Base-by-base conservation (phyloP, 768 basidiomycete genomes). In the Gloeophyllum trabeum region DNA sequence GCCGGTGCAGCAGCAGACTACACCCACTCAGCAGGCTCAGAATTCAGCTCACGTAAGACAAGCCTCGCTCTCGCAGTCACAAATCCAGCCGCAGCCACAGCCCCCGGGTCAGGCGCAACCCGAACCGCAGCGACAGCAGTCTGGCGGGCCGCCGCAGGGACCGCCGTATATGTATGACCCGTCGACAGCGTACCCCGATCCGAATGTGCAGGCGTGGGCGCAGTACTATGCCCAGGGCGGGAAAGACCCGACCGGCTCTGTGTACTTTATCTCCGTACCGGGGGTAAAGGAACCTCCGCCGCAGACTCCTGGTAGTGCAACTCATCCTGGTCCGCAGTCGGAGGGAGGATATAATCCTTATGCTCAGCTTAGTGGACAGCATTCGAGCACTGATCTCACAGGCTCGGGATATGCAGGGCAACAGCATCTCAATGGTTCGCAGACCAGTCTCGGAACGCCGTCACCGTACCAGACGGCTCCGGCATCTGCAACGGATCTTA, bases 121-220 rank as follows among this genome's bases (percentile, higher is more conserved):
- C 13, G 44, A 53, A 26, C 51, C 52, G 35, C 45, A 48, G 16
- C 51, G 43, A 4, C 49, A 43, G 7, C 47, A 50, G 28, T 39
- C 20, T 46, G 43, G 39, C 34, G 35, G 43, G 32, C 32, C 50
- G 12, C 67, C 68, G n/a, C 43, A 50, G 12, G 70, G 67, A 16
- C 71, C 72, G 6, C 73, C 73, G 12, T 75, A 63, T 43, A 57
- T 62, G 6, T 89, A 71, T 52, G 75, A 87, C 48, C 81, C 84
- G 3, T 69, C 65, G 22, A 62, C 66, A 39, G 76, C 75, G 18
- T 91, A 91, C 50, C 60, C 75, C 13, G 87, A 91, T 55, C 73
- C 77, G 42, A 87, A 87, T 47, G 85, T 80, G 18, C 86, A 89
- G 54, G 83, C 82, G 0, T 90, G 87, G 87, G 87, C 84, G 4